Base-by-base conservation (phyloP, 208 protist genomes). In the Acanthamoeba healyi region DNA sequence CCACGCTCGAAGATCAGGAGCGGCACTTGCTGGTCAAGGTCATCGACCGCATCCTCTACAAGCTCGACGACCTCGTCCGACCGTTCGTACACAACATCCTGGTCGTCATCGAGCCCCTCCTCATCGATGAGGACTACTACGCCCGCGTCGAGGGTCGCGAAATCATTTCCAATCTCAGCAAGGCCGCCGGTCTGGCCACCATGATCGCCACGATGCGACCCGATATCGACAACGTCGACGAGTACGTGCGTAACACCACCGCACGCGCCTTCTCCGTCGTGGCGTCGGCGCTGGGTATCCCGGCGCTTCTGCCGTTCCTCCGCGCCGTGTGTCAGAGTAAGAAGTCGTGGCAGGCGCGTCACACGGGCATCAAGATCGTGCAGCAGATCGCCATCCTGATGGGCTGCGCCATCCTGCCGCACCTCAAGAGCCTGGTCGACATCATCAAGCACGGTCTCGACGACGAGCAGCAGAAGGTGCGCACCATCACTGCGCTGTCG, bases 21-120 rank as follows among this genome's bases (percentile, higher is more conserved):
- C 96, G 99, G 93, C 99, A 99, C 97, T 95, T 99, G 42, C 98
- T 99, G 54, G 98, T 99, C n/a, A 99, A 99, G 65, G 98, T 99
- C 86, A 99, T 99, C 94, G 99, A 99, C 97, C 96, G 99, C 56
- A 97, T 99, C n/a, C 97, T 99, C 56, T 99, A 99, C 89, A 98
- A 99, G 93, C 97, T 99, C 42, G 98, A 99, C 84, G 98, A 99
- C 49, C 97, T 99, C 17, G 98, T 99, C 15, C 97, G 98, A 22
- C 97, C 98, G 17, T 99, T 99, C 77, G 98, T 99, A 32, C 99
- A 99, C 96, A 99, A 99, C 94, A 99, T 99, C 93, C 97, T 99
- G 0, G 98, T 99, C 51, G 99, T 99, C 61, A 99, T 99, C 96
- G 98, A 99, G 96, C 99, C 99, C 40, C 96, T 99, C 63, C 98